These are phyloP conservation scores for Raffaelea deltoideospora DNA, from an alignment of 2,329 filamentous ascomycete genomes.

Conservation along the genomic window DNA sequence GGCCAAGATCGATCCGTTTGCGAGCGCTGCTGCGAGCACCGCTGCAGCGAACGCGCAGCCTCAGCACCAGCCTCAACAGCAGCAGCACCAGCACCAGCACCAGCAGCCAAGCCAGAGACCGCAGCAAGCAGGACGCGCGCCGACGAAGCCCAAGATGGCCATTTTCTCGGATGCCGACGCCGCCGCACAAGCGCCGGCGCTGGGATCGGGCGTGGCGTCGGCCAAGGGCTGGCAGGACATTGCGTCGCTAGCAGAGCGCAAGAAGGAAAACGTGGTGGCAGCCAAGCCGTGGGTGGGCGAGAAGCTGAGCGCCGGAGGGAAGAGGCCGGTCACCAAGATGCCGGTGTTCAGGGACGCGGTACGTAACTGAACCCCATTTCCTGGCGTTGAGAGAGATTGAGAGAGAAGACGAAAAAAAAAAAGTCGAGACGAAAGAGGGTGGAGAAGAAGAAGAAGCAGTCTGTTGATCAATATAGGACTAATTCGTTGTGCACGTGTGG, in stretches of 20 bases:
- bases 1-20: conserved; percentile 75
- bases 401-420: no score
- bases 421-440: conserved; percentile 27
- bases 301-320: conserved; percentile 75
- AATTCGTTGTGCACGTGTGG: conserved; percentile 44
- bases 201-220: conserved; percentile 33
- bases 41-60: conserved; percentile 39
- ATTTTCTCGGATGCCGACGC: conserved; percentile 75
- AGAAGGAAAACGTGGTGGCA: conserved; percentile 84
- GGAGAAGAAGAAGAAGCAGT: conserved; percentile 20
- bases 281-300: conserved; percentile 86
- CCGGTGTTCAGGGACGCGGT: conserved; percentile 92
- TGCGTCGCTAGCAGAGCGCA: conserved; percentile 69
- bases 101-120: no score
- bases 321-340: conserved; percentile 71
- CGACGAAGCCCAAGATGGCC: conserved; percentile 65
- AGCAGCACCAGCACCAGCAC: conserved; percentile 23
- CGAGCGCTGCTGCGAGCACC: conserved; percentile 33
- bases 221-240: conserved; percentile 85
- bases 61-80: conserved; percentile 25
- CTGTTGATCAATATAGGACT: conserved; percentile 95
- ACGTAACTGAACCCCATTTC: no score
- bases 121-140: no score
- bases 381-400: no score
- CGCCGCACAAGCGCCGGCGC: conserved; percentile 37